Percentiles rank a stretch among this genome's conserved stretches.
Conservation (phyloP, 176 grass and related monocot species). For the Musa troglodytarum region DNA sequence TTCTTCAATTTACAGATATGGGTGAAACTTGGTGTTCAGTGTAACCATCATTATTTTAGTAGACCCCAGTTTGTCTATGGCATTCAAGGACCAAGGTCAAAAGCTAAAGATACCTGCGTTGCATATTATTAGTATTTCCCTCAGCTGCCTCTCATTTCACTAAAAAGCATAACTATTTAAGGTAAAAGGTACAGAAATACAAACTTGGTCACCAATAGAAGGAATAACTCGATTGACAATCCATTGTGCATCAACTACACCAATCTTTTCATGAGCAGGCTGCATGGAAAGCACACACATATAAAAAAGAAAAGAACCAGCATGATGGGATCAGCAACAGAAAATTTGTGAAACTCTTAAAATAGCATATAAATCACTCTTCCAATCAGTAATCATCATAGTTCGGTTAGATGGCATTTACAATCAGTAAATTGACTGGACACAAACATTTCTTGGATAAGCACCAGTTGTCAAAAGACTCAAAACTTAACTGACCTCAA, state of each 20-base stretch:
- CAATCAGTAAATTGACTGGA: neutral
- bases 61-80: no score
- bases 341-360: no score
- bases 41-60: no score
- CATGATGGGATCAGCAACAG: no score
- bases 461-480: neutral
- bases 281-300: neutral
- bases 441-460: neutral
- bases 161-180: neutral
- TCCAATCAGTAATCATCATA: neutral
- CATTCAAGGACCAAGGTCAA: no score
- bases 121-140: no score
- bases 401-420: neutral
- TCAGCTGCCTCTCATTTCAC: neutral
- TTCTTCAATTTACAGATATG: no score
- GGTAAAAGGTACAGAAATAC: neutral
- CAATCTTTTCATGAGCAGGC: conserved; percentile 38
- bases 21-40: no score
- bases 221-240: conserved; percentile 25
- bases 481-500: neutral
- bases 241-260: conserved; percentile 42
- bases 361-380: no score
- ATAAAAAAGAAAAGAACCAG: neutral
- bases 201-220: conserved; percentile 26
- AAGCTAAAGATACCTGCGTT: no score